A percentile compares a stretch with the other conserved stretches of the same genome.
These are phyloP conservation scores for Murraya koenigii DNA, from an alignment of 345 rosid genomes.

Conservation along the genomic window DNA sequence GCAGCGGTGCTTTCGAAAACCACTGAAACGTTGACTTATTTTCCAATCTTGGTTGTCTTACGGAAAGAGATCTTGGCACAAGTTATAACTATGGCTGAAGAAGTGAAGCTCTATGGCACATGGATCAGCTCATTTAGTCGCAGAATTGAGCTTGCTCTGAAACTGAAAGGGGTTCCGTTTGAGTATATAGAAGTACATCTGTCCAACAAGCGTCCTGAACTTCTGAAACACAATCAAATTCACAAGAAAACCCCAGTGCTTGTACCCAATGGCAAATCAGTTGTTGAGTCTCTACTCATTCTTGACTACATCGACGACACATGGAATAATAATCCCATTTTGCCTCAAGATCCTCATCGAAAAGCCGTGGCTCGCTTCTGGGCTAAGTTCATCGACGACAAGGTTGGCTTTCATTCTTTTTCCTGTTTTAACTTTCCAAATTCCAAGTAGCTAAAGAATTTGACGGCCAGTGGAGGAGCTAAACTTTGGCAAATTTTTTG, in stretches of 20 bases:
- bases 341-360: slow-evolving; percentile 40
- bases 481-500: too few relatives aligned
- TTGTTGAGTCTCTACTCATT: slow-evolving; percentile 38
- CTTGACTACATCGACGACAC: slow-evolving; percentile 52
- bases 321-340: slow-evolving; percentile 35
- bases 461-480: too few relatives aligned
- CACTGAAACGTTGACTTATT: too few relatives aligned
- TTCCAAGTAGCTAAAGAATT: background rate
- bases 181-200: slow-evolving; percentile 38
- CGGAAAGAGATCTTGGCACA: background rate
- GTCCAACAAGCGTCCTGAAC: slow-evolving; percentile 32
- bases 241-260: slow-evolving; percentile 43
- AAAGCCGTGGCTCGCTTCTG: slow-evolving; percentile 43
- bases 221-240: slow-evolving; percentile 35
- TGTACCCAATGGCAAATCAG: slow-evolving; percentile 37
- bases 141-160: slow-evolving; percentile 39
- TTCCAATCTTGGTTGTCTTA: background rate
- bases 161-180: slow-evolving; percentile 37
- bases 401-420: slow-evolving; percentile 10
- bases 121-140: slow-evolving; percentile 39
- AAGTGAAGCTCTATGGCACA: slow-evolving; percentile 39
- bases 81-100: slow-evolving; percentile 10
- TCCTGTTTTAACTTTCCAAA: background rate
- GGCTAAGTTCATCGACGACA: slow-evolving; percentile 40
- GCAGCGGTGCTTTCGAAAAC: too few relatives aligned